Evolutionary conservation across 768 basidiomycete species (phyloP).

Genomic region (Lentinula aciculospora): DNA sequence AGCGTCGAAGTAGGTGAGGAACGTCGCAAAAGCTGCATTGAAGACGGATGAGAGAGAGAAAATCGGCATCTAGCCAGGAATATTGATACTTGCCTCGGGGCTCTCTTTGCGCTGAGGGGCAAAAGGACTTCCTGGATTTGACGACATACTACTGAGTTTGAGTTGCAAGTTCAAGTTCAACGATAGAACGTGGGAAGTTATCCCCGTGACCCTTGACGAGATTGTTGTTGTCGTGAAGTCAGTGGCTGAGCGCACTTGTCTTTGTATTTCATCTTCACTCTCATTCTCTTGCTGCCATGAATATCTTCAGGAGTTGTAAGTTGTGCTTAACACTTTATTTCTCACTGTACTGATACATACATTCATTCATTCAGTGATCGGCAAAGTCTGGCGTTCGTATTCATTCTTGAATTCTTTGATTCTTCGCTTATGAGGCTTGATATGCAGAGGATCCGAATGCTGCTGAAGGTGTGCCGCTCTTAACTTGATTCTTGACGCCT

Average conservation of each 20-base stretch:
- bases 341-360: slow-evolving; percentile 17
- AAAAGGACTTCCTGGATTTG: not conserved
- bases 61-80: not conserved
- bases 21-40: not conserved
- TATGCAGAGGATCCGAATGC: slow-evolving; percentile 85
- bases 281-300: slow-evolving; percentile 46
- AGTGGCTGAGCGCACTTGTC: not conserved
- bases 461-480: slow-evolving; percentile 47
- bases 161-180: not conserved
- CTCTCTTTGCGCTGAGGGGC: slow-evolving; percentile 9
- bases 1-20: slow-evolving; percentile 21
- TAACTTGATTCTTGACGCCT: not conserved
- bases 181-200: not conserved
- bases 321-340: slow-evolving; percentile 8
- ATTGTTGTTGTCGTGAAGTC: not conserved
- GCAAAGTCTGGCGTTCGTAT: slow-evolving; percentile 91
- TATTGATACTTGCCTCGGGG: not conserved
- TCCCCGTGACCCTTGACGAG: slow-evolving; percentile 1
- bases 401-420: slow-evolving; percentile 8
- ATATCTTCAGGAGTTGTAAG: slow-evolving; percentile 80
- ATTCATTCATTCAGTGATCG: slow-evolving; percentile 57
- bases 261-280: slow-evolving; percentile 3
- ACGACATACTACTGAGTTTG: not conserved
- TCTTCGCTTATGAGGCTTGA: slow-evolving; percentile 18
- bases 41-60: not conserved